These are phyloP conservation scores for Plasmopara viticola DNA, from an alignment of 352 stramenopile species.

Conservation along the genomic window DNA sequence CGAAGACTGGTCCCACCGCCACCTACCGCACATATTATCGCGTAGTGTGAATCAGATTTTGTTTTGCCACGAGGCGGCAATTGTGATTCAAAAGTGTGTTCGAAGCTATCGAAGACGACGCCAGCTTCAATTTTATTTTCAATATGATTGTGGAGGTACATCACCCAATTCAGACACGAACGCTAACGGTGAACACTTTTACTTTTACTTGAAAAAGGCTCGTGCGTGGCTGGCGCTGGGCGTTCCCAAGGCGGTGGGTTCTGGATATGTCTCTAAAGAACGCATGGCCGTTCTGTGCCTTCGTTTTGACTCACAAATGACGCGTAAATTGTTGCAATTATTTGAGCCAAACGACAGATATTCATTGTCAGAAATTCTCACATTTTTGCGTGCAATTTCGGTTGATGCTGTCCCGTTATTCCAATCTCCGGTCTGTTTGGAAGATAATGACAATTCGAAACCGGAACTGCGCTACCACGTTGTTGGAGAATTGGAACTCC, in stretches of 20 bases:
- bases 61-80: constrained; percentile 21
- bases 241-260: background rate
- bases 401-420: constrained; percentile 32
- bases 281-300: constrained; percentile 9
- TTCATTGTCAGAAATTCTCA: constrained; percentile 18
- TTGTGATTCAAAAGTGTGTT: constrained; percentile 26
- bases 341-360: constrained; percentile 26
- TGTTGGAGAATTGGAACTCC: constrained; percentile 50
- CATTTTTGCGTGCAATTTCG: constrained; percentile 31
- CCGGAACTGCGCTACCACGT: constrained; percentile 26
- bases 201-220: constrained; percentile 37
- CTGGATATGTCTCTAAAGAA: background rate
- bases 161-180: background rate
- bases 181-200: constrained; percentile 10
- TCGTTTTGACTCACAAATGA: constrained; percentile 38
- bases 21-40: constrained; percentile 35
- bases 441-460: constrained; percentile 14
- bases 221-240: constrained; percentile 36
- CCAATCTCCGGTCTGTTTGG: constrained; percentile 13
- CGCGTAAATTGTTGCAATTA: constrained; percentile 38
- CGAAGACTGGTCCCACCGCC: constrained; percentile 27
- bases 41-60: constrained; percentile 22
- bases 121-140: constrained; percentile 21
- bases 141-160: constrained; percentile 4
- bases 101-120: constrained; percentile 15